Evolutionary conservation across 1,139 yeast species (phyloP).

Genomic region (Scheffersomyces stambukii): DNA sequence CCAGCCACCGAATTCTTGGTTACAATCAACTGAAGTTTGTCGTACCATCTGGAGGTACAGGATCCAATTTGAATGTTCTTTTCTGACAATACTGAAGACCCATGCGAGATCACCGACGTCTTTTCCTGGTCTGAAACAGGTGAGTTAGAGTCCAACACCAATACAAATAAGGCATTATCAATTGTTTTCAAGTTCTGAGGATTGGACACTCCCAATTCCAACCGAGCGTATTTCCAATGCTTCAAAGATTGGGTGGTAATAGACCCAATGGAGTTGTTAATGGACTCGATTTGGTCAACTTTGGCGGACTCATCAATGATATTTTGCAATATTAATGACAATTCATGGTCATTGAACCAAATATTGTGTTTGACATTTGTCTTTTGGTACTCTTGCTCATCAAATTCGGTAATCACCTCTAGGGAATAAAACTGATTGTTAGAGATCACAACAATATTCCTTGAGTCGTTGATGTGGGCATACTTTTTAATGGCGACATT

Average conservation of each 20-base stretch:
- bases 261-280: conserved; percentile 60
- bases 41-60: conserved; percentile 78
- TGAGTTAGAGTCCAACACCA: conserved; percentile 58
- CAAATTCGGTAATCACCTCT: conserved; percentile 47
- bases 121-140: conserved; percentile 51
- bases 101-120: conserved; percentile 52
- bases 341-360: conserved; percentile 54
- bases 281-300: conserved; percentile 36
- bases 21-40: conserved; percentile 65
- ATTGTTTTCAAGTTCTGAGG: conserved; percentile 41
- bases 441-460: conserved; percentile 55
- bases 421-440: conserved; percentile 60
- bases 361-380: conserved; percentile 21
- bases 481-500: conserved; percentile 29
- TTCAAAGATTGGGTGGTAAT: conserved; percentile 64
- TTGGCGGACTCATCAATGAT: conserved; percentile 44
- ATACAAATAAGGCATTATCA: conserved; percentile 63
- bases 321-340: conserved; percentile 45
- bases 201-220: conserved; percentile 45
- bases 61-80: conserved; percentile 67
- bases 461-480: conserved; percentile 23
- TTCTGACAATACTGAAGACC: conserved; percentile 52
- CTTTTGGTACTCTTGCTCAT: conserved; percentile 28
- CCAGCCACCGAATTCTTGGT: conserved; percentile 73
- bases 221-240: conserved; percentile 59